These are phyloP conservation scores for Colletotrichum graminicola DNA, from an alignment of 2,329 filamentous ascomycete genomes.

Conservation along the genomic window DNA sequence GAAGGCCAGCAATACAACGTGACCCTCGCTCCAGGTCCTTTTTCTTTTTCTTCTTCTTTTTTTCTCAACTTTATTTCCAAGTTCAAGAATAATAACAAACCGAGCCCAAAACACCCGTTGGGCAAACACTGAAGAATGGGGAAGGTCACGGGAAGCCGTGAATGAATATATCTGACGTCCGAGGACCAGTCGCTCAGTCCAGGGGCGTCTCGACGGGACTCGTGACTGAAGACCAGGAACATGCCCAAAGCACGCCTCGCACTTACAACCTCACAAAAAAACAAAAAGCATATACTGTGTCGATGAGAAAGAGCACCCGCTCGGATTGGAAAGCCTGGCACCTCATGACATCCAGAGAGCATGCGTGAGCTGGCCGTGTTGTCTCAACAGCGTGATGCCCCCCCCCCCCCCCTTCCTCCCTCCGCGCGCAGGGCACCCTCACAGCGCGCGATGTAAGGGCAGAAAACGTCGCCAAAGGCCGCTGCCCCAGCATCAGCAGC, in stretches of 20 bases:
- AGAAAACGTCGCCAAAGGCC: background rate
- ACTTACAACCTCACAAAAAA: background rate
- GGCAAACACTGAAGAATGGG: background rate
- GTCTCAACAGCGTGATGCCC: conserved; percentile 35
- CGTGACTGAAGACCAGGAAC: background rate
- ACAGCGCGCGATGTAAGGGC: background rate
- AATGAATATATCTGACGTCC: background rate
- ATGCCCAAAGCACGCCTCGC: background rate
- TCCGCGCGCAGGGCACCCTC: background rate
- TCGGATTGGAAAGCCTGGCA: background rate
- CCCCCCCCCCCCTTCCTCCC: background rate
- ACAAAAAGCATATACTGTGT: no score
- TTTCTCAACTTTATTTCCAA: background rate
- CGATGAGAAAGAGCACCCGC: background rate
- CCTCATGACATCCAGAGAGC: conserved; percentile 13
- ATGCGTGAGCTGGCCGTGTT: conserved; percentile 28
- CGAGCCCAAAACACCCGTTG: background rate
- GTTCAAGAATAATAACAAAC: background rate
- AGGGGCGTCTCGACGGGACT: background rate
- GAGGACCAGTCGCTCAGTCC: background rate
- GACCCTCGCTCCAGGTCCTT: background rate
- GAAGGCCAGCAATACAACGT: background rate
- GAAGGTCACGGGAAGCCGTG: background rate
- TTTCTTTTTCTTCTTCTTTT: background rate
- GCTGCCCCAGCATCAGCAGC: background rate